Base-by-base conservation (phyloP, 2,329 filamentous ascomycete genomes). In the Fusarium sacchari region DNA sequence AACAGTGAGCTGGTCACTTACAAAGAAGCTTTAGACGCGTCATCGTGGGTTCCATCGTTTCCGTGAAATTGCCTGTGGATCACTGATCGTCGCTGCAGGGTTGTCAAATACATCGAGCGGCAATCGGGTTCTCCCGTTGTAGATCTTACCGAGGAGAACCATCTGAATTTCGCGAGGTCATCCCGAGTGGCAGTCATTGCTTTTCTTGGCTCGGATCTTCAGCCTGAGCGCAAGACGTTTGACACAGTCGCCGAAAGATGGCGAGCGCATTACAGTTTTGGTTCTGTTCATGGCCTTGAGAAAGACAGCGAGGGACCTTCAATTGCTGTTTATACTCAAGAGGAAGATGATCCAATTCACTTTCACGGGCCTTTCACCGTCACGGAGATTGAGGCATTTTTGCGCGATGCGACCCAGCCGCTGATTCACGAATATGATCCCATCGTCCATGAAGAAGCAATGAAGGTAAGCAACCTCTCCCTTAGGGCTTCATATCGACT, bases 181-280 rank as follows among this genome's bases (percentile, higher is more conserved):
- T 7, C 57, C 7, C 30, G 57, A 4, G 44, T 64, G 1, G 44
- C 46, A 3, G 32, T 64, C 14, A 5, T 64, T 12, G 56, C 32
- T 7, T 52, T 61, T 18, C 26, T 64, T 18, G 26, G 14, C 2
- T 28, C 53, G 7, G 36, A 7, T 2, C 1, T 10, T 34, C 17
- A 37, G 3, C 7, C 1, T n/a, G 37, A 37, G 1, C 61, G n/a
- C 1, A 39, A 39, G 6, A 3, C 14, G 0, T 62, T 61, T 17
- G 37, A 28, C 18, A 6, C 22, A 18, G 32, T 64, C 32, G 56
- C 61, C 4, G 32, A 52, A n/a, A 15, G 5, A 5, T 64, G 61
- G 61, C 37, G 57, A n/a, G 32, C 44, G 2, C 39, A 62, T 32
- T 64, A 62, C 12, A 64, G 46, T 6, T 64, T 64, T 22, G 57